Conservation (phyloP, 1,284 basidiomycete genomes). For the Cryptococcus hybrid region DNA sequence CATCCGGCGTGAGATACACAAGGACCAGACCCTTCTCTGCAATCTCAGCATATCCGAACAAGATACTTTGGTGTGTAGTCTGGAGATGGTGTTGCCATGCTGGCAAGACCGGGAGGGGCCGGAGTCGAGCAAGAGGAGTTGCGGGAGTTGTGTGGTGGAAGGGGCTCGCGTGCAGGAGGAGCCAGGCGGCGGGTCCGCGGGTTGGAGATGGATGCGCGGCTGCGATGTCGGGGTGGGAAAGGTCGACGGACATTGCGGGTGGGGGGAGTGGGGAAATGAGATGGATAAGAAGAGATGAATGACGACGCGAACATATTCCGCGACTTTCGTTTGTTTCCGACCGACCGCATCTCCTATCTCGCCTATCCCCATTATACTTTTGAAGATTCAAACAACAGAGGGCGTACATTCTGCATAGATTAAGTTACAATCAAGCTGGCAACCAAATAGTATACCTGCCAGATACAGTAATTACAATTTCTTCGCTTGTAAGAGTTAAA, state of each 20-base stretch:
- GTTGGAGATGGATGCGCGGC: constrained; percentile 18
- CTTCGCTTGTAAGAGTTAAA: no score
- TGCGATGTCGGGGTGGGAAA: constrained; percentile 30
- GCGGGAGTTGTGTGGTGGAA: constrained; percentile 9
- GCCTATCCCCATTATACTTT: no score
- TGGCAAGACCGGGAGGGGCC: constrained; percentile 25
- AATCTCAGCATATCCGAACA: constrained; percentile 30
- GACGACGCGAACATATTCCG: no score
- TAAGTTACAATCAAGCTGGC: no score
- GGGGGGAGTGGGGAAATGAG: no score
- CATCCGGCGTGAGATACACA: constrained; percentile 21
- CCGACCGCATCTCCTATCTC: no score
- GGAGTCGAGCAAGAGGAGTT: constrained; percentile 10
- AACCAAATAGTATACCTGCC: no score
- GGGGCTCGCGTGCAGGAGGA: constrained; percentile 24
- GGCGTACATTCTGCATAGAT: no score
- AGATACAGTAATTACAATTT: no score
- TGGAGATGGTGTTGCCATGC: constrained; percentile 14
- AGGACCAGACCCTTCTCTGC: constrained; percentile 25
- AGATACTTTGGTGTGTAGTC: constrained; percentile 13
- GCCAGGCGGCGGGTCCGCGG: constrained; percentile 27
- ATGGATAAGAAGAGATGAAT: no score
- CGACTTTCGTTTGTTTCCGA: no score
- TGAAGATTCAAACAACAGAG: no score
- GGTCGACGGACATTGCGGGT: constrained; percentile 34